These are phyloP conservation scores for Neoboletus brunneissimus DNA, from an alignment of 768 basidiomycete genomes.

Conservation along the genomic window DNA sequence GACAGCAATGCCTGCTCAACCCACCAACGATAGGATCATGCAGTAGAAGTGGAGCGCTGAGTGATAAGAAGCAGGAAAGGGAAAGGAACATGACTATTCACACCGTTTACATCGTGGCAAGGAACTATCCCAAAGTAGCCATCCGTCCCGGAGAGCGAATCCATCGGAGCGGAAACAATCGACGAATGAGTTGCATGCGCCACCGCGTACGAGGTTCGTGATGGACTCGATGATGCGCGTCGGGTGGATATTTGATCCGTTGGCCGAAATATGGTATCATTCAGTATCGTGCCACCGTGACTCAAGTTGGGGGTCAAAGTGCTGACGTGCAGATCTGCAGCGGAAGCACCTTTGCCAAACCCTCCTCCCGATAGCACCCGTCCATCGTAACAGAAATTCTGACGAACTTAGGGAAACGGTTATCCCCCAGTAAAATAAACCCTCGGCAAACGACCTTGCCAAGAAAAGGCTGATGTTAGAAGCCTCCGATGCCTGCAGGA, in stretches of 20 bases:
- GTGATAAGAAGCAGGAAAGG: not conserved
- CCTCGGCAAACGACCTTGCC: not conserved
- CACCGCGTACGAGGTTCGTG: not conserved
- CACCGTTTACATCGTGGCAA: too few relatives aligned
- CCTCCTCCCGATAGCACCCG: not conserved
- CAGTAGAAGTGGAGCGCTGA: not conserved
- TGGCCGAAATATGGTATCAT: not conserved
- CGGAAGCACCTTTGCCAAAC: constrained; percentile 3
- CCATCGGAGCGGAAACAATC: not conserved
- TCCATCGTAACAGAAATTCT: not conserved
- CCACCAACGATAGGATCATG: not conserved
- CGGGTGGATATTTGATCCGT: not conserved
- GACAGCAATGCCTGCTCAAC: not conserved
- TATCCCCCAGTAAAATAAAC: not conserved
- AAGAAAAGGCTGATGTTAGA: not conserved
- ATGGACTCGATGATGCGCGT: not conserved
- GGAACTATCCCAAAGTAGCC: not conserved
- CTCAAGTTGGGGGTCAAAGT: not conserved
- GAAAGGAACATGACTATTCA: not conserved
- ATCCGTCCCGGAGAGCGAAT: not conserved
- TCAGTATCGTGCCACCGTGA: not conserved
- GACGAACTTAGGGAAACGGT: not conserved
- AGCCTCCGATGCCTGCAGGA: not conserved
- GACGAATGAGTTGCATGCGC: not conserved
- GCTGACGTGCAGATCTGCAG: not conserved